These are phyloP conservation scores for Colletotrichum sp. DNA, from an alignment of 2,329 filamentous ascomycete genomes.

Conservation along the genomic window DNA sequence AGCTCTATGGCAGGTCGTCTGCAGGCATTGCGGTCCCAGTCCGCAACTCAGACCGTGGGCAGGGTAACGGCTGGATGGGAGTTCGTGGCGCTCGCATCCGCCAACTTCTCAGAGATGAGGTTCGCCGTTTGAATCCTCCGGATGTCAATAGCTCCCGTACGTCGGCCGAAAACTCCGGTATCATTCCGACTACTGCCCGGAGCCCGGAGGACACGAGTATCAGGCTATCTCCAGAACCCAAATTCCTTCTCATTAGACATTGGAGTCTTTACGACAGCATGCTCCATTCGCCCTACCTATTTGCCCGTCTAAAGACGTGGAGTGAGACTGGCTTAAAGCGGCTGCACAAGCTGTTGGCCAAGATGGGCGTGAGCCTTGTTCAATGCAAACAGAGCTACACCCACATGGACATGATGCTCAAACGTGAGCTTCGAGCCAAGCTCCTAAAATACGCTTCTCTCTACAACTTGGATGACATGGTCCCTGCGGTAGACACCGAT, in stretches of 20 bases:
- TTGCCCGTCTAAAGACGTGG: slow-evolving; percentile 92
- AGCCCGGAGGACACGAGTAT: slow-evolving; percentile 93
- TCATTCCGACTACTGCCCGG: slow-evolving; percentile 86
- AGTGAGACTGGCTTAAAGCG: slow-evolving; percentile 87
- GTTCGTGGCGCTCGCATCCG: slow-evolving; percentile 83
- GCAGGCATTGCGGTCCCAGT: slow-evolving; percentile 73
- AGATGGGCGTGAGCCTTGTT: slow-evolving; percentile 94
- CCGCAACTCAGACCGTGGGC: slow-evolving; percentile 59
- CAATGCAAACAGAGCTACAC: slow-evolving; percentile 97
- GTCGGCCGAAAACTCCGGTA: slow-evolving; percentile 72
- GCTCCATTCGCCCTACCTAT: slow-evolving; percentile 95
- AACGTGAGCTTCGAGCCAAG: slow-evolving; percentile 83
- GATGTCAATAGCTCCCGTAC: slow-evolving; percentile 66
- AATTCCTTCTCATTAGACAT: slow-evolving; percentile 89
- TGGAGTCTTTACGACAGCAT: slow-evolving; percentile 99
- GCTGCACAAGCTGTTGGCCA: slow-evolving; percentile 91
- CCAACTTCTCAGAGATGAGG: slow-evolving; percentile 88
- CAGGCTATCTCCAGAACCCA: slow-evolving; percentile 89
- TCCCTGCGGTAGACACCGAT: slow-evolving; percentile 78
- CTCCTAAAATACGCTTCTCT: slow-evolving; percentile 90
- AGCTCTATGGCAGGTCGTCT: slow-evolving; percentile 86
- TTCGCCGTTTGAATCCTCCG: slow-evolving; percentile 88
- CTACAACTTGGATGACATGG: slow-evolving; percentile 92
- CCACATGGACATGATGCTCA: slow-evolving; percentile 98
- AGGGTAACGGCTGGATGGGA: slow-evolving; percentile 77